A percentile compares a stretch with the other conserved stretches of the same genome.
Evolutionary conservation across 352 stramenopile species (phyloP).

Genomic region (Phytophthora tubulina): DNA sequence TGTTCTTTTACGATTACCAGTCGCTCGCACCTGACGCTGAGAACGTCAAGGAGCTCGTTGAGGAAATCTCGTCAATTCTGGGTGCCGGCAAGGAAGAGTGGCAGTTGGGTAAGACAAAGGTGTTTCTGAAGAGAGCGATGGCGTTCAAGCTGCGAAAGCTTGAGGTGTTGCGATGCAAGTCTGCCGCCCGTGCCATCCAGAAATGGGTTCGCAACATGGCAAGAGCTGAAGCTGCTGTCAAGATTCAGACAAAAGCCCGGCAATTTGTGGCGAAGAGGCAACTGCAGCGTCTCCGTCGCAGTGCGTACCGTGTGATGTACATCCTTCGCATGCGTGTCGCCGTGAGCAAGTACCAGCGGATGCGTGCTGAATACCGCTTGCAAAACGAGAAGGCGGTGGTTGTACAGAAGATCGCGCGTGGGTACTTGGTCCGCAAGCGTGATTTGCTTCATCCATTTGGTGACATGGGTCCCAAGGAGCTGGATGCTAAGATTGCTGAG

Average conservation of each 20-base stretch:
- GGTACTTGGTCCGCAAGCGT: slow-evolving; percentile 76
- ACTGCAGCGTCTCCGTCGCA: slow-evolving; percentile 59
- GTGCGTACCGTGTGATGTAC: slow-evolving; percentile 71
- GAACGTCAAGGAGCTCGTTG: slow-evolving; percentile 84
- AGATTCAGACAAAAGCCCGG: slow-evolving; percentile 78
- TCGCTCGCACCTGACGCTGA: slow-evolving; percentile 85
- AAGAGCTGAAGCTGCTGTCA: slow-evolving; percentile 58
- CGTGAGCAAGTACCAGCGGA: slow-evolving; percentile 62
- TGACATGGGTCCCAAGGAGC: slow-evolving; percentile 77
- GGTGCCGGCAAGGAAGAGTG: slow-evolving; percentile 90
- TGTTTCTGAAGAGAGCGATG: slow-evolving; percentile 86
- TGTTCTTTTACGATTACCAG: slow-evolving; percentile 93
- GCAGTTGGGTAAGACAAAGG: slow-evolving; percentile 90
- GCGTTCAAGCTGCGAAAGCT: slow-evolving; percentile 87
- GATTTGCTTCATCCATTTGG: slow-evolving; percentile 84
- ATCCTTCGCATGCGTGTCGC: slow-evolving; percentile 73
- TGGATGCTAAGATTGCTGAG: slow-evolving; percentile 81
- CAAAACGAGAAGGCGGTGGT: slow-evolving; percentile 64
- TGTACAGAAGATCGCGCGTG: slow-evolving; percentile 81
- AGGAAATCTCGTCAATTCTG: slow-evolving; percentile 88
- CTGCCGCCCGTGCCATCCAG: slow-evolving; percentile 82
- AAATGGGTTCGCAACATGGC: slow-evolving; percentile 87
- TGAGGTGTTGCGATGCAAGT: slow-evolving; percentile 84
- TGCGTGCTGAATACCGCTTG: slow-evolving; percentile 63
- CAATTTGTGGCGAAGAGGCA: slow-evolving; percentile 73